Evolutionary conservation across 2,329 filamentous ascomycete species (phyloP), one percentile per base, ranked within the genome.

Genomic region (Arthroderma sp.): DNA sequence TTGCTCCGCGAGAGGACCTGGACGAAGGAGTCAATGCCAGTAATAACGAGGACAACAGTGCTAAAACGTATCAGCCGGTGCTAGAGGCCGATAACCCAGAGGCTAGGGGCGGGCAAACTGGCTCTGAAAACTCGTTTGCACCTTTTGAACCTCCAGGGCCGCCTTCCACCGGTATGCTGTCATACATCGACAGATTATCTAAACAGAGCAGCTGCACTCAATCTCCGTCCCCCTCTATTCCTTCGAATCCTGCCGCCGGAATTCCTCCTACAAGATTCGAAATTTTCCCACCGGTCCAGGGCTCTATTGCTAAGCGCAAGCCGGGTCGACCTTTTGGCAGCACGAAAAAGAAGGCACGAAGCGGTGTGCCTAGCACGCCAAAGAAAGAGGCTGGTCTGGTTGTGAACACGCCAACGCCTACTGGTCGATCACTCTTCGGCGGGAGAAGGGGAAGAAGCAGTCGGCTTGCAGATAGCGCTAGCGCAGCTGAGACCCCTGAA

Each of bases 1-100:
- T 96, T 44, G 89, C 89, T 8, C 86, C 83, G 4, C 78, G 89
- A 32, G 87, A 93, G 49, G 87, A 86, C 22, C 78, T 82, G 34
- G 68, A 70, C 33, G 59, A 66, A 15, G 64, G 62, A 29, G 38
- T 41, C 37, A 52, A 43, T 56, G n/a, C 33, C 8, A 55, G 53
- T 36, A 44, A 47, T 27, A 51, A 52, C 7, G 51, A 46, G 9
- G 51, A 51, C 22, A 41, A 39, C 27, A 40, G 42, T 27, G 34
- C 15, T 22, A 22, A 22, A 22, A 22, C 15, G 15, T 22, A 22
- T 22, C 15, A 22, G 15, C 15, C 15, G 15, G 15, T 22, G 15
- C 15, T 22, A 22, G 15, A 22, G 15, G 15, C 15, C 15, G 15
- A 22, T 22, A 22, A 22, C 3, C 15, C 15, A 22, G 15, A 22